Conservation (phyloP, 176 grass and related monocot genomes). For the Hyparrhenia diplandra region DNA sequence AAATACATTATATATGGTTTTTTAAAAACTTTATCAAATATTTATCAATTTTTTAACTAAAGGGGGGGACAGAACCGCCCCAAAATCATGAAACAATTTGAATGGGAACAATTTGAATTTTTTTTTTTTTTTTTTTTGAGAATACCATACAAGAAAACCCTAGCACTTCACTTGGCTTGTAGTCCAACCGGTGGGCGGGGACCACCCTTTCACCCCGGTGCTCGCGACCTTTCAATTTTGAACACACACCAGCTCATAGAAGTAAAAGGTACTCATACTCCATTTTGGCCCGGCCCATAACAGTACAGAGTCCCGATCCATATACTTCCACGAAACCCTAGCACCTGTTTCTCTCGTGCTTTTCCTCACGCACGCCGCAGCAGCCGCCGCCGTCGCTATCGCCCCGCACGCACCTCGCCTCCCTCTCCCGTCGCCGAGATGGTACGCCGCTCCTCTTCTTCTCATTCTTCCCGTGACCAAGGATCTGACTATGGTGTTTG, state of each 20-base stretch:
- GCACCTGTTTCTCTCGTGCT: neutral
- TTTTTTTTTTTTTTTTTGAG: too few relatives aligned
- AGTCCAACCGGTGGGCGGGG: too few relatives aligned
- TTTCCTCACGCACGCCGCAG: neutral
- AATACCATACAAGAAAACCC: too few relatives aligned
- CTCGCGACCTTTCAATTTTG: too few relatives aligned
- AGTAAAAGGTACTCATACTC: neutral
- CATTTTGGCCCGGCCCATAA: neutral
- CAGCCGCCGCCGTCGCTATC: neutral
- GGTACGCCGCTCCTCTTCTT: conserved; percentile 21
- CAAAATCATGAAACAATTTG: too few relatives aligned
- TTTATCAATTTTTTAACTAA: neutral
- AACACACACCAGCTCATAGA: too few relatives aligned
- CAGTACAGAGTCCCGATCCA: neutral
- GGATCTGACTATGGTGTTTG: neutral
- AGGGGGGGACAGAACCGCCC: neutral
- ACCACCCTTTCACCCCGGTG: too few relatives aligned
- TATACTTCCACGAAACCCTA: conserved; percentile 29
- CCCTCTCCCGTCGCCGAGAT: conserved; percentile 28
- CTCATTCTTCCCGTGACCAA: neutral
- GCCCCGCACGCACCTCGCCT: neutral
- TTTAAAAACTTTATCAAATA: too few relatives aligned
- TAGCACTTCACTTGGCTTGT: too few relatives aligned
- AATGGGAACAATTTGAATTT: too few relatives aligned
- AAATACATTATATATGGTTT: neutral